phyloP scores from a whole-genome alignment of 2,329 filamentous ascomycete genomes.

The Colletotrichum truncatum region DNA sequence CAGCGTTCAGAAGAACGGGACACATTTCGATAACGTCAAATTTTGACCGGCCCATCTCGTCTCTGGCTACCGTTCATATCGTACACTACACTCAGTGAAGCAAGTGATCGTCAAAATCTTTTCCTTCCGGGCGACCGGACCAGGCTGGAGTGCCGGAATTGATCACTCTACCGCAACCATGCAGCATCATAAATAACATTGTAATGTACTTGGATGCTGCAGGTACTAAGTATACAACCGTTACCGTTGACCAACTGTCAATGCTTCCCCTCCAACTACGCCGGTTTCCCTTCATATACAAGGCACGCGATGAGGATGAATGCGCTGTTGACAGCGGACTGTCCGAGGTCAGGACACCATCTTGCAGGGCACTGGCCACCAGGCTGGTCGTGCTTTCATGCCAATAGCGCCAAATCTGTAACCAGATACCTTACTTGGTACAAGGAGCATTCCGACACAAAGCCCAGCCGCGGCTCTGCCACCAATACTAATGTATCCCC shows the following conservation, averaged over 20 bases:
- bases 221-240: no score
- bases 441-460: not conserved
- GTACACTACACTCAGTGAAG: not conserved
- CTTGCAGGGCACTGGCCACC: constrained; percentile 2
- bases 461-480: not conserved
- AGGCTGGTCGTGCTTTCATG: constrained; percentile 13
- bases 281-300: not conserved
- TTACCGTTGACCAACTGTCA: not conserved
- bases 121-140: not conserved
- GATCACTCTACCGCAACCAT: not conserved
- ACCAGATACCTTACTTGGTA: constrained; percentile 1
- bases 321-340: not conserved
- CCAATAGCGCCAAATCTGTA: constrained; percentile 11
- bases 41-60: not conserved
- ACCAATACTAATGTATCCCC: not conserved
- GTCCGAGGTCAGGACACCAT: constrained; percentile 13
- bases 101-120: not conserved
- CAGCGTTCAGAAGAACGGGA: not conserved
- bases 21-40: constrained; percentile 14
- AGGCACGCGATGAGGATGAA: not conserved
- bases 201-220: not conserved
- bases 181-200: not conserved
- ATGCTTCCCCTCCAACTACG: no score
- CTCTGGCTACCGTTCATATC: not conserved
- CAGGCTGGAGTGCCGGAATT: not conserved